Evolutionary conservation across 768 basidiomycete genomes (phyloP), one percentile per base, ranked within the genome.

Genomic region (Psilocybe tampanensis): DNA sequence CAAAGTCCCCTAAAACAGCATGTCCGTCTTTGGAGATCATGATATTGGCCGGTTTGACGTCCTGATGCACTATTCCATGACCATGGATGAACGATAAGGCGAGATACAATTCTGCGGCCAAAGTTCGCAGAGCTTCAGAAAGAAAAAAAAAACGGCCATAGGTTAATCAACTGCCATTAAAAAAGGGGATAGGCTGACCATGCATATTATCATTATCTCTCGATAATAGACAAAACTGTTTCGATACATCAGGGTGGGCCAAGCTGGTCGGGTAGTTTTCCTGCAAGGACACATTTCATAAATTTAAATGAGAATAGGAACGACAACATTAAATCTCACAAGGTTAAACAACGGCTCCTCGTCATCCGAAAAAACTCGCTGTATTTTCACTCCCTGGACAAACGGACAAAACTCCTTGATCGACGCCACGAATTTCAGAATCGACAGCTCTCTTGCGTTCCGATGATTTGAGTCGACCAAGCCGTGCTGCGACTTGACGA

Each of bases 21-120:
- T 79, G 77, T 17, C 80, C 80, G 42, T 79, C 70, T 12, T 69
- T 68, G 15, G 79, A 78, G 59, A 84, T 74, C 54, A 88, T 75
- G 22, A 90, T 74, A 66, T 88, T 90, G 52, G 79, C 76, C 2
- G 87, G 86, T 62, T 86, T 88, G 70, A 90, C 82, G 63, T 88
- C 86, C 39, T 85, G 82, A 62, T 89, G 86, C 36, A 88, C 82
- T 65, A 88, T 83, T 22, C 86, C 86, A 60, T 79, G 77, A 54
- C 77, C 74, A 64, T 88, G 87, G 1, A 89, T 64, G 51, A 70
- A 74, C 23, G 68, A 55, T 11, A 77, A 49, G 17, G 72, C 76
- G 8, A 77, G 61, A 6, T 70, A 63, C 19, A 75, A 60, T 56
- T 74, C 74, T 2, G 70, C 71, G 17, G 68, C 61, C 12, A 76